Conservation (phyloP, 2,329 filamentous ascomycete species). For the Seiridium unicorne region DNA sequence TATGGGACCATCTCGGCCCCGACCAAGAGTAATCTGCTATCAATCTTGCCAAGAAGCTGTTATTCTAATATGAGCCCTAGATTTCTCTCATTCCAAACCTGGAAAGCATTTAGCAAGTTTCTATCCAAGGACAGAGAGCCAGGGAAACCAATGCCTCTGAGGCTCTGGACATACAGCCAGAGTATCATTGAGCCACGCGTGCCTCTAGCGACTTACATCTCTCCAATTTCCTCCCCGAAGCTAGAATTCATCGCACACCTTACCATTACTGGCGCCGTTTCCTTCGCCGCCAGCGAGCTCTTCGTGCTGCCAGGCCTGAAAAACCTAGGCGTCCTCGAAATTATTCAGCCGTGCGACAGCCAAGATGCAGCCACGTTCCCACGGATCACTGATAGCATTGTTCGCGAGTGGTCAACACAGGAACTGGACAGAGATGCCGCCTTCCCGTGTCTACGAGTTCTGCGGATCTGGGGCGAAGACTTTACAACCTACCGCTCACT, state of each 20-base stretch:
- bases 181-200: not conserved
- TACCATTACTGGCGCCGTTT: constrained; percentile 14
- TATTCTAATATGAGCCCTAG: not conserved
- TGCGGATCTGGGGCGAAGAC: constrained; percentile 43
- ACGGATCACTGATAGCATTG: constrained; percentile 41
- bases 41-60: not conserved
- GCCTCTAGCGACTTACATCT: constrained; percentile 32
- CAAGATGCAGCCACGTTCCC: constrained; percentile 28
- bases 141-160: not conserved
- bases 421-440: constrained; percentile 25
- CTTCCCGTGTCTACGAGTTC: constrained; percentile 45
- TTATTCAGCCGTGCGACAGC: constrained; percentile 36
- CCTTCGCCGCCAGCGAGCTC: constrained; percentile 33
- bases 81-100: not conserved
- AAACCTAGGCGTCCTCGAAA: constrained; percentile 47
- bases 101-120: not conserved
- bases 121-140: not conserved
- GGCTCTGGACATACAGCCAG: not conserved
- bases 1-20: not conserved
- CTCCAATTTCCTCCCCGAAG: constrained; percentile 33
- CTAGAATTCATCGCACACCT: constrained; percentile 28
- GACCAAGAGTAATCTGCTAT: not conserved
- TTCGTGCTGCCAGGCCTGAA: constrained; percentile 37
- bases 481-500: constrained; percentile 39
- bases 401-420: constrained; percentile 40